Percentiles rank a stretch among this genome's conserved stretches.
Evolutionary conservation across 169 alveolate species (phyloP).

Genomic region (Cystoisospora suis): DNA sequence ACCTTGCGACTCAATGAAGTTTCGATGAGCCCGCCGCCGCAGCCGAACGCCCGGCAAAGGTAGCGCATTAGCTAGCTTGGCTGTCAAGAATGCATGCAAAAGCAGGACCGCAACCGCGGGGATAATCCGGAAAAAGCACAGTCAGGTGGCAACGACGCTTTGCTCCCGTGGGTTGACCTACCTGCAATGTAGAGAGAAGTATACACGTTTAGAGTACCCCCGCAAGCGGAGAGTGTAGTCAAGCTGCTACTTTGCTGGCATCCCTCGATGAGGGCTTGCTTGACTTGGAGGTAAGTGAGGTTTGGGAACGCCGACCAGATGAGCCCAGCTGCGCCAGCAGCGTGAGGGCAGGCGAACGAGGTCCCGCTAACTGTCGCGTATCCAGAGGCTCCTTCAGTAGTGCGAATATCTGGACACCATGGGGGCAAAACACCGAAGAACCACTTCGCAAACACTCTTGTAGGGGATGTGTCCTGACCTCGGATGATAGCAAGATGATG

Average conservation of each 20-base stretch:
- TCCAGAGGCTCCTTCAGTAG: conserved; percentile 48
- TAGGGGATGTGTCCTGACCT: no score
- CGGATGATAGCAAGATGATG: no score
- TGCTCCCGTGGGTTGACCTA: not conserved
- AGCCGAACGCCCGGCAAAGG: not conserved
- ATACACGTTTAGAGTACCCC: conserved; percentile 47
- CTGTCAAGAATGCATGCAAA: not conserved
- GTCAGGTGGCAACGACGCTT: not conserved
- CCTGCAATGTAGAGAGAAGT: conserved; percentile 56
- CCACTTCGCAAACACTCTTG: no score
- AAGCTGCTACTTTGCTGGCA: conserved; percentile 58
- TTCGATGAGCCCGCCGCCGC: not conserved
- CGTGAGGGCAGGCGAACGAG: conserved; percentile 75
- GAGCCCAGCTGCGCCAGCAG: conserved; percentile 73
- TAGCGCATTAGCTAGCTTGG: not conserved
- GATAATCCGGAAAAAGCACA: not conserved
- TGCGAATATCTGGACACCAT: conserved; percentile 33
- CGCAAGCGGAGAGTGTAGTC: conserved; percentile 35
- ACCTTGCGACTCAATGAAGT: no score
- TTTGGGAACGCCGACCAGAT: conserved; percentile 75
- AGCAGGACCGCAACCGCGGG: not conserved
- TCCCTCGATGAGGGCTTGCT: conserved; percentile 69
- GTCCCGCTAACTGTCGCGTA: conserved; percentile 70
- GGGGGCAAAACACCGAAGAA: no score
- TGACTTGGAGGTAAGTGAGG: conserved; percentile 61